Base-by-base conservation (phyloP, 345 rosid genomes). In the Syzygium oleosum region DNA sequence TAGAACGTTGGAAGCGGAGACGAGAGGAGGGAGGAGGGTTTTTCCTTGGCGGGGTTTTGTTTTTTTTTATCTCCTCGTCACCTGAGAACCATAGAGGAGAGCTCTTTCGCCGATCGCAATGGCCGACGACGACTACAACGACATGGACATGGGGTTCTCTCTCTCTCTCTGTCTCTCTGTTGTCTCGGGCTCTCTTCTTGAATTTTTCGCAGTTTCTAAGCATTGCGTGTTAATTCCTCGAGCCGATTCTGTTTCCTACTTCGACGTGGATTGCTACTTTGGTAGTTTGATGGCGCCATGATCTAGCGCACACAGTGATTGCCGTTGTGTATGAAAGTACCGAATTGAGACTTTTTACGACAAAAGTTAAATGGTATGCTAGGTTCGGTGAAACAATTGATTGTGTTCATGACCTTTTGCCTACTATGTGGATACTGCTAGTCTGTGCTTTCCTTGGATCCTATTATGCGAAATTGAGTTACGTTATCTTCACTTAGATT, bases 101-200 rank as follows among this genome's bases (percentile, higher is more conserved):
- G 87, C 51, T 51, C 79, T 84, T 68, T 27, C n/a, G 13, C 43
- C 4, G 58, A n/a, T 87, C 86, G 85, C 88, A 85, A 95, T 95
- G 99, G 99, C 96, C 13, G 98, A 95, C 88, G 98, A 95, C 1
- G 97, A 95, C 68, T 95, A 92, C 90, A 96, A 90, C 54, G 98
- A 96, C 51, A 3, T 90, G 38, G 96, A 95, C 55, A 90, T 94
- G 92, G 97, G 95, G 94, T 94, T 88, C 11, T 56, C 65, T 73
- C 52, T 59, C 84, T 84, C 13, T 68, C 84, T 34, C 46, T 43
- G 41, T 38, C 61, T 23, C 17, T 46, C 14, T 83, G n/a, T 83
- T 13, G 34, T 73, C 22, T 41, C 9, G 19, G 13, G 34, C 22
- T 25, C 54, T n/a, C 41, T 52, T 29, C 34, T 51, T 6, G 1